Base-by-base conservation (phyloP, 306 rosid genomes). In the Begonia loranthoides region DNA sequence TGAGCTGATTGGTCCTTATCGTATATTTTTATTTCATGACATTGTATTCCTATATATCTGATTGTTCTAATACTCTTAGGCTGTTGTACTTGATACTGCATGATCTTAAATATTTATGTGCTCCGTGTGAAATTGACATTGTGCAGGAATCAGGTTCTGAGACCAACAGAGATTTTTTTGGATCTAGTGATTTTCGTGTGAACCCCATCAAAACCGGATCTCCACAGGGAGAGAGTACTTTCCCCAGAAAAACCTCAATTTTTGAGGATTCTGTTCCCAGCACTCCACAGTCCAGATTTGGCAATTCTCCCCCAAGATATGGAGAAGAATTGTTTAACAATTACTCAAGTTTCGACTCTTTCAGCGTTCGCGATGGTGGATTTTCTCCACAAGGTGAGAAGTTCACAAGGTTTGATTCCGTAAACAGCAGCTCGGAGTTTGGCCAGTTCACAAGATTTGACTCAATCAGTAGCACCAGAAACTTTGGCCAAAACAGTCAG, bases 221-320 rank as follows among this genome's bases (percentile, higher is more conserved):
- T 60, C 62, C 87, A 13, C 62, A 58, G 45, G 69, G 78, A 45
- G 92, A 75, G 13, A 70, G 76, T 56, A 13, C 44, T 36, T 81
- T 81, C 65, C 89, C 73, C 64, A 63, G 78, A 39, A 89, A 78
- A 60, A 79, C 83, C 70, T 71, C 84, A 52, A 81, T 90, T 58
- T 90, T 90, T 78, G 95, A 89, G 49, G 97, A 90, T 61, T 90
- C 97, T 28, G 95, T 82, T 40, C 94, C 97, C 21, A 75, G 72
- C 69, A 90, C 97, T 61, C 97, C 97, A n/a, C 72, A 65, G 51
- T 90, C 94, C 55, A 80, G 72, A 60, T 79, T 80, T 24, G 77
- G 82, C 49, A 82, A 85, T 72, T 90, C 97, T 73, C 80, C 97
- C 55, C 95, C 97, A 11, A 76, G 83, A 70, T 84, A 79, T 70